phyloP scores from a whole-genome alignment of 2,329 filamentous ascomycete genomes.

The Ceratocystis colombiana region DNA sequence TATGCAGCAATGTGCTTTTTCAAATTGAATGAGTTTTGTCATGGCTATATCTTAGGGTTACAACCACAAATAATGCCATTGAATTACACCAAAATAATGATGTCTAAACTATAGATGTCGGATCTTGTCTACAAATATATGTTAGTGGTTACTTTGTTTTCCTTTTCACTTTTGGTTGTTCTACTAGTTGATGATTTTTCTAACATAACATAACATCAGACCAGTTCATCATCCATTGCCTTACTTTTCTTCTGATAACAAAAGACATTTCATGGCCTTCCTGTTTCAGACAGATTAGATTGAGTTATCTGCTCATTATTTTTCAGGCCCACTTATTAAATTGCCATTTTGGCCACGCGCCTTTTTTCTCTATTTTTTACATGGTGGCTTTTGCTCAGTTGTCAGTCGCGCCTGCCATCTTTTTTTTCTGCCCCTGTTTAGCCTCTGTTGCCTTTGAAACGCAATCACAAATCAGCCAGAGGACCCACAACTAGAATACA shows the following conservation, averaged over 20 bases:
- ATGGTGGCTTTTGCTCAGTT: not conserved
- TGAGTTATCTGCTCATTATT: not conserved
- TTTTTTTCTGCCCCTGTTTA: conserved; percentile 5
- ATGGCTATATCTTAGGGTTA: too few relatives aligned
- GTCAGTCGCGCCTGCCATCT: conserved; percentile 1
- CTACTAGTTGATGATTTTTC: not conserved
- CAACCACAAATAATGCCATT: too few relatives aligned
- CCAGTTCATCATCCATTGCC: not conserved
- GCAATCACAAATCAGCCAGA: conserved; percentile 28
- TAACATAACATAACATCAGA: not conserved
- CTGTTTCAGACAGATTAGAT: not conserved
- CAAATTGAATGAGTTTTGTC: too few relatives aligned
- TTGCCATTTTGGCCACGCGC: conserved; percentile 14
- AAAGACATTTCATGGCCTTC: not conserved
- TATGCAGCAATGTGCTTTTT: too few relatives aligned
- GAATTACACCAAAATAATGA: too few relatives aligned
- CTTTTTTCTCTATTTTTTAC: conserved; percentile 8
- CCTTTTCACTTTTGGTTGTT: not conserved
- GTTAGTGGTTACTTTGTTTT: not conserved
- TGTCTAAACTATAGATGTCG: too few relatives aligned
- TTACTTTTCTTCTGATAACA: not conserved
- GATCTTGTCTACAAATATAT: not conserved
- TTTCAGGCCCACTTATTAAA: not conserved
- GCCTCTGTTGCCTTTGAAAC: conserved; percentile 6
- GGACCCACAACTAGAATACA: conserved; percentile 29